Conservation (phyloP, 176 grass and related monocot genomes). For the Phoenix roebelenii region DNA sequence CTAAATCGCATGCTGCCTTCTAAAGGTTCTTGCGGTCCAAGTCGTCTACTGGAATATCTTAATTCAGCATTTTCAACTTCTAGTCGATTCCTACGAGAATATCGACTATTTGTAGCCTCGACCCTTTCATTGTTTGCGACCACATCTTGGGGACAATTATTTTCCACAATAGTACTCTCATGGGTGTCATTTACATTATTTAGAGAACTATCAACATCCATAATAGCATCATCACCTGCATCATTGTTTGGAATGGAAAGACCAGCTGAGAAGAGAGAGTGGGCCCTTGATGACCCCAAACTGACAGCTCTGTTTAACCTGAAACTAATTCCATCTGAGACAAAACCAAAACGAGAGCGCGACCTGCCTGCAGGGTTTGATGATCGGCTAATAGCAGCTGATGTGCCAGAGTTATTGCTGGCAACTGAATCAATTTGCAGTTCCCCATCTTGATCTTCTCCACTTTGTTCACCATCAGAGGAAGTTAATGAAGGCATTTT, state of each 20-base stretch:
- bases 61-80: slow-evolving; percentile 44
- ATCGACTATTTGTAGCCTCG: slow-evolving; percentile 41
- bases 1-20: slow-evolving; percentile 88
- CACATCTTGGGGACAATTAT: slow-evolving; percentile 42
- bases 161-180: slow-evolving; percentile 23
- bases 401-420: slow-evolving; percentile 14
- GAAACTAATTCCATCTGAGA: slow-evolving; percentile 37
- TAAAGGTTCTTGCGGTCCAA: slow-evolving; percentile 52
- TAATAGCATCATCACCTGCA: slow-evolving; percentile 11
- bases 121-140: slow-evolving; percentile 34
- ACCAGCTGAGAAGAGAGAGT: slow-evolving; percentile 48
- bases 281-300: slow-evolving; percentile 63
- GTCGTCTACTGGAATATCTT: slow-evolving; percentile 45
- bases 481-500: slow-evolving; percentile 26
- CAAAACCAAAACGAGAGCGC: slow-evolving; percentile 28
- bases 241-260: slow-evolving; percentile 36
- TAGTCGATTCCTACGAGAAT: slow-evolving; percentile 41
- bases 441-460: slow-evolving; percentile 33
- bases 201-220: slow-evolving; percentile 18
- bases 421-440: slow-evolving; percentile 23
- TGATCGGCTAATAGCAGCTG: slow-evolving; percentile 1
- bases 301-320: slow-evolving; percentile 78
- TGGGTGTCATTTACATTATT: slow-evolving; percentile 14
- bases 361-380: slow-evolving; percentile 31
- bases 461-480: slow-evolving; percentile 22